phyloP scores from a whole-genome alignment of 495 filamentous ascomycete species.

The Margaritispora aquatica region DNA sequence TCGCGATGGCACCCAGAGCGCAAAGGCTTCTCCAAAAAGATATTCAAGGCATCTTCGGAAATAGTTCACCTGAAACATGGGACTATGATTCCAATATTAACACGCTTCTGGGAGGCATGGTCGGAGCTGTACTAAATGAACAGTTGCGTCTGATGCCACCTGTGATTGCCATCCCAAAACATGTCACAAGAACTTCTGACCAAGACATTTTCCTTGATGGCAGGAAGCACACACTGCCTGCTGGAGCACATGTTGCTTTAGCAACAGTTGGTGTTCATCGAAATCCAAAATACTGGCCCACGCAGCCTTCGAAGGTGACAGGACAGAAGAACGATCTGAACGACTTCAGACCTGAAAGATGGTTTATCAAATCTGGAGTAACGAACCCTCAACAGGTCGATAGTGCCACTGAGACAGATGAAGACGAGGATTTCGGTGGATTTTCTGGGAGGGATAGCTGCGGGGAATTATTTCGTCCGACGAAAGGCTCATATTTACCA shows the following conservation, averaged over 20 bases:
- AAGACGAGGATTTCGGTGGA: constrained; percentile 54
- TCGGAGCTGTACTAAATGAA: constrained; percentile 65
- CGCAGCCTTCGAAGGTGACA: constrained; percentile 21
- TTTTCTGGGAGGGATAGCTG: constrained; percentile 19
- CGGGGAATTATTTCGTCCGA: constrained; percentile 32
- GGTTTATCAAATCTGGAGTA: constrained; percentile 39
- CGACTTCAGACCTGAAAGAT: constrained; percentile 48
- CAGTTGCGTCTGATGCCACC: constrained; percentile 58
- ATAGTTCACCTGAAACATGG: constrained; percentile 47
- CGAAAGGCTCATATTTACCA: constrained; percentile 60
- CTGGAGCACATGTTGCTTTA: constrained; percentile 38
- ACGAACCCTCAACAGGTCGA: constrained; percentile 17
- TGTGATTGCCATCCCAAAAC: constrained; percentile 54
- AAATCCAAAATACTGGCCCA: constrained; percentile 48
- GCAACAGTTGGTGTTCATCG: constrained; percentile 41
- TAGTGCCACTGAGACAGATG: constrained; percentile 23
- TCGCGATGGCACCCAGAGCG: constrained; percentile 50
- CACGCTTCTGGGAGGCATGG: constrained; percentile 43
- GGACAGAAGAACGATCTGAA: constrained; percentile 34
- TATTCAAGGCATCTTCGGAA: constrained; percentile 49
- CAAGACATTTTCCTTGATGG: constrained; percentile 49
- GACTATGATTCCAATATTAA: constrained; percentile 44
- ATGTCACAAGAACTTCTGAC: constrained; percentile 35
- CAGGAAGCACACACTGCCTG: constrained; percentile 42
- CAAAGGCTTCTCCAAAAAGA: constrained; percentile 59